Evolutionary conservation across 2,329 filamentous ascomycete genomes (phyloP).

Genomic region (Claviceps citrina): DNA sequence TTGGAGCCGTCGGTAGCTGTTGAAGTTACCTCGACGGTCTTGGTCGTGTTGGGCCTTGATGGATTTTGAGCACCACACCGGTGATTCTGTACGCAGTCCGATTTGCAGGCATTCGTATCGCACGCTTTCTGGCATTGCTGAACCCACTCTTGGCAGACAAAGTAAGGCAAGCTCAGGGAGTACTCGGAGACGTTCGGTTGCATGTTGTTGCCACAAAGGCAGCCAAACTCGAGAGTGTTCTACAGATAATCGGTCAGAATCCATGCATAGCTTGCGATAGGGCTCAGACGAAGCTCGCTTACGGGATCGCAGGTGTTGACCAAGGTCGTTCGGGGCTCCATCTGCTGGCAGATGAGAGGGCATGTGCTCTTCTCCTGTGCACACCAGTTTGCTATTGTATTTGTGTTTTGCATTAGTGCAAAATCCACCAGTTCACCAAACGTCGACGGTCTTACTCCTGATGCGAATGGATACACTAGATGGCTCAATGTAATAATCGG

Average conservation of each 20-base stretch:
- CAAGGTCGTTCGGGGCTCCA: conserved; percentile 31
- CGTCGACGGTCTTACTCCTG: conserved; percentile 30
- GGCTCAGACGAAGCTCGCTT: conserved; percentile 13
- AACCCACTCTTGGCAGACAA: conserved; percentile 56
- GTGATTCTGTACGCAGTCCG: conserved; percentile 5
- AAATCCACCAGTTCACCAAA: not conserved
- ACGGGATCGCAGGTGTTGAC: conserved; percentile 55
- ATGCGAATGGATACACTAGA: conserved; percentile 35
- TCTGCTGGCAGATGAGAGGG: conserved; percentile 56
- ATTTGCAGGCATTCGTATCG: conserved; percentile 49
- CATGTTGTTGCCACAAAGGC: conserved; percentile 51
- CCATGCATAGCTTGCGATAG: not conserved
- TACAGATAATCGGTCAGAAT: conserved; percentile 14
- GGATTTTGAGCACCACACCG: conserved; percentile 10
- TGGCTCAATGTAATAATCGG: conserved; percentile 48
- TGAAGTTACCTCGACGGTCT: conserved; percentile 18
- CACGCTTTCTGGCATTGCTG: conserved; percentile 61
- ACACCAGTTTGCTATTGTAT: conserved; percentile 46
- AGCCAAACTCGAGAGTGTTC: conserved; percentile 50
- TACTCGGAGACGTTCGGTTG: conserved; percentile 62
- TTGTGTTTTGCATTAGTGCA: conserved; percentile 10
- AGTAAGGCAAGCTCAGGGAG: conserved; percentile 64
- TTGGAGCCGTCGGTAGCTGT: conserved; percentile 22
- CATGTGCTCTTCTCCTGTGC: conserved; percentile 45
- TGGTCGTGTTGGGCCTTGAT: conserved; percentile 22